Conservation (phyloP, 192 early-diverging fungal genomes). For the Podila clonocystis region DNA sequence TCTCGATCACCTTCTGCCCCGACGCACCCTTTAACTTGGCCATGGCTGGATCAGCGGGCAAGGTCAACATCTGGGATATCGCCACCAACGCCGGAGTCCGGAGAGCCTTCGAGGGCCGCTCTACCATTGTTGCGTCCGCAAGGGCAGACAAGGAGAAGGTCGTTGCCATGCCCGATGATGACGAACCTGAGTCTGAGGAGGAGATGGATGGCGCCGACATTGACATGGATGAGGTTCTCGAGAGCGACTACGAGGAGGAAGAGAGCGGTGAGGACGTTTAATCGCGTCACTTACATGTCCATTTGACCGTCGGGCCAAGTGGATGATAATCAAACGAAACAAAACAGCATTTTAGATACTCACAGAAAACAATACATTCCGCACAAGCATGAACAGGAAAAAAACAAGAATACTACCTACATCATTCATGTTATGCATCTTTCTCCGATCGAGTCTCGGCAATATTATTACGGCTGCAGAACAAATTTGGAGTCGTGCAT, state of each 20-base stretch:
- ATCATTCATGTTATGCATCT: neutral
- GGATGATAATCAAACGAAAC: too few species aligned
- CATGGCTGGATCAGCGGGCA: slow-evolving; percentile 89
- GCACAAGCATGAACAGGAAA: too few species aligned
- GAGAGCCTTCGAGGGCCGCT: slow-evolving; percentile 65
- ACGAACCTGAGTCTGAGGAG: slow-evolving; percentile 51
- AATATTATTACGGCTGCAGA: neutral
- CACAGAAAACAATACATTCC: too few species aligned
- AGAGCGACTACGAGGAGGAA: slow-evolving; percentile 50
- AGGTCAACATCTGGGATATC: slow-evolving; percentile 94
- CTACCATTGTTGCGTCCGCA: slow-evolving; percentile 31
- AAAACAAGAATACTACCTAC: neutral
- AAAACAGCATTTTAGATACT: too few species aligned
- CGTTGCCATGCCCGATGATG: slow-evolving; percentile 34
- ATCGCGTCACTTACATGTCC: neutral
- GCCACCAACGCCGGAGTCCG: slow-evolving; percentile 88
- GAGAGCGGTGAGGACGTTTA: slow-evolving; percentile 54
- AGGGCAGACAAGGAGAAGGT: slow-evolving; percentile 45
- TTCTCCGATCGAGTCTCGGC: too few species aligned
- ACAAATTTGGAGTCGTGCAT: neutral
- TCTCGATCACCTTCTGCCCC: slow-evolving; percentile 86
- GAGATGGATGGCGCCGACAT: slow-evolving; percentile 53
- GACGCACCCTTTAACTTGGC: slow-evolving; percentile 93
- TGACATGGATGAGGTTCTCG: slow-evolving; percentile 43
- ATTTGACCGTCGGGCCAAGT: too few species aligned